phyloP scores from a whole-genome alignment of 2,329 filamentous ascomycete species.

The Xylaria polymorpha region DNA sequence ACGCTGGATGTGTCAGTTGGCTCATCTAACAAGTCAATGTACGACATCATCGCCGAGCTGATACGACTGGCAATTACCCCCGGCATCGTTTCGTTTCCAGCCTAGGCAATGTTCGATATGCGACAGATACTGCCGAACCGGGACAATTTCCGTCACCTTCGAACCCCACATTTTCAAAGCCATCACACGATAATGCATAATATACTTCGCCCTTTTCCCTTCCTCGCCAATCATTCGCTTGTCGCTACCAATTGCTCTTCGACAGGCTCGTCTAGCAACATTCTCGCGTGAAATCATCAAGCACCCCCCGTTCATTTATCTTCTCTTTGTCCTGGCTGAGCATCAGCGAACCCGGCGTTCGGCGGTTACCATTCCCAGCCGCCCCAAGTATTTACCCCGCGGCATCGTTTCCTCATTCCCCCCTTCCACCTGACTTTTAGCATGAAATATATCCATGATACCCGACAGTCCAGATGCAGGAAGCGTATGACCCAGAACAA shows the following conservation, averaged over 20 bases:
- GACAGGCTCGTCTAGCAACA: slow-evolving; percentile 41
- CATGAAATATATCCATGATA: slow-evolving; percentile 37
- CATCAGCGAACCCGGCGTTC: slow-evolving; percentile 45
- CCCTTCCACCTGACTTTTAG: slow-evolving; percentile 21
- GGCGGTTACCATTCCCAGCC: slow-evolving; percentile 35
- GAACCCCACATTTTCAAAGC: slow-evolving; percentile 10
- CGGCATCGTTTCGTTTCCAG: slow-evolving; percentile 8
- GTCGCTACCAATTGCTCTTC: slow-evolving; percentile 38
- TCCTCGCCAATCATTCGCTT: slow-evolving; percentile 37
- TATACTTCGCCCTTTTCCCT: slow-evolving; percentile 36
- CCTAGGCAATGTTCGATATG: neutral
- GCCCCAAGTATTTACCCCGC: slow-evolving; percentile 39
- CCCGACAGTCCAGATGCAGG: slow-evolving; percentile 18
- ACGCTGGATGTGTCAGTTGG: slow-evolving; percentile 5
- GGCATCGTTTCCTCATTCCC: slow-evolving; percentile 30
- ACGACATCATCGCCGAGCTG: slow-evolving; percentile 8
- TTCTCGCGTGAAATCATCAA: slow-evolving; percentile 28
- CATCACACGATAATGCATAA: slow-evolving; percentile 46
- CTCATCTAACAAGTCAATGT: slow-evolving; percentile 8
- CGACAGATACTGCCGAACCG: neutral
- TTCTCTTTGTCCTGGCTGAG: slow-evolving; percentile 38
- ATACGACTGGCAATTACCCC: slow-evolving; percentile 9
- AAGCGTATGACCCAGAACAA: slow-evolving; percentile 23
- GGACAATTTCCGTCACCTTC: slow-evolving; percentile 6
- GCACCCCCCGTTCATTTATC: slow-evolving; percentile 27